Percentiles rank a stretch among this genome's conserved stretches.
Conservation (phyloP, 83 land plant species). For the Thuja plicata region DNA sequence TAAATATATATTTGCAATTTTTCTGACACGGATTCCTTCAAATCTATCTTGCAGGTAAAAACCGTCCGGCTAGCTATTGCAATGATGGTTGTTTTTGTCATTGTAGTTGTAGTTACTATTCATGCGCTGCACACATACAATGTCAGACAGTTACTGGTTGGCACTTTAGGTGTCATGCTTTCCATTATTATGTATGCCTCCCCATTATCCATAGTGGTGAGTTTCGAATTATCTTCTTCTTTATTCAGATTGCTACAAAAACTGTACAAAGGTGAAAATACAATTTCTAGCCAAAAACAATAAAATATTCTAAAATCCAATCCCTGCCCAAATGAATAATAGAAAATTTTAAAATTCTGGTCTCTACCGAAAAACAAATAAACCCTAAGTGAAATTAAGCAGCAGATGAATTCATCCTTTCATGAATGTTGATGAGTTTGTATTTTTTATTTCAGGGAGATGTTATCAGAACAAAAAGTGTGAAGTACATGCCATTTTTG, state of each 20-base stretch:
- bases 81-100: neutral
- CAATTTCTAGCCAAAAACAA: no score
- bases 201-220: slow-evolving; percentile 1
- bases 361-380: neutral
- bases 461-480: neutral
- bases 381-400: neutral
- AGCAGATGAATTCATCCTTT: neutral
- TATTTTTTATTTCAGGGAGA: neutral
- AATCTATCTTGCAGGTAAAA: neutral
- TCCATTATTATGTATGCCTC: slow-evolving; percentile 14
- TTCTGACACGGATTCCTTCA: neutral
- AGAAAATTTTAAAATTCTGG: neutral
- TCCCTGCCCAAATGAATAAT: neutral
- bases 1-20: neutral
- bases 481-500: slow-evolving; percentile 13
- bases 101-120: neutral
- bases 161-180: neutral
- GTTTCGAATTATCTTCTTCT: neutral
- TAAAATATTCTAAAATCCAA: neutral
- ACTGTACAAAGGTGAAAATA: neutral
- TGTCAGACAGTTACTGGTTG: neutral
- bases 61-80: neutral
- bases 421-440: neutral
- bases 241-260: no score
- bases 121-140: neutral